Base-by-base conservation (phyloP, 2,329 filamentous ascomycete species). In the Diaporthe ilicicola region DNA sequence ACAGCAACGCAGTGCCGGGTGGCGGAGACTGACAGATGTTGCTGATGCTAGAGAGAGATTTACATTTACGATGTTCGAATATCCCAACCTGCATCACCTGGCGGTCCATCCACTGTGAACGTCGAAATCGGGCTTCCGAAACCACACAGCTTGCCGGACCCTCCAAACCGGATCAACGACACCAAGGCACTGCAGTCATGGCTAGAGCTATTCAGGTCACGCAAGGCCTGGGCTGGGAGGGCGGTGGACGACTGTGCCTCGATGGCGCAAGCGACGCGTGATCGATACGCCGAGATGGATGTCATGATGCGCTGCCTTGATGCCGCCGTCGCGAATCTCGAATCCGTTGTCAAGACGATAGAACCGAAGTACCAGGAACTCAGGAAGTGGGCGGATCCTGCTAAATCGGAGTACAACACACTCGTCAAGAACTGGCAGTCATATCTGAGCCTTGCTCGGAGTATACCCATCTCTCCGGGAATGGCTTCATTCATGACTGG, bases 21-120 rank as follows among this genome's bases (percentile, higher is more conserved):
- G 44, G 10, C 19, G 3, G 29, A 56, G n/a, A 44, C 64, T 74
- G 37, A 73, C 70, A 68, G 44, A 15, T 5, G 10, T 13, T 3
- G 12, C 27, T 39, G 22, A 42, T 48, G 46, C 27, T 69, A 97
- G 92, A 93, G 90, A 75, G 94, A 98, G 80, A 91, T 99, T 70
- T 98, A 93, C 79, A 90, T 98, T 66, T 99, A 97, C 82, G 94
- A 98, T 81, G 92, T 94, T 73, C 90, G 91, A 75, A 90, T 92
- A 76, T 90, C 92, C 74, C 87, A 91, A 74, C 81, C 89, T 64
- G 82, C 86, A 61, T 84, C 87, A 65, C 77, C 86, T 9, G 82
- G 81, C 46, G 79, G 82, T 56, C 78, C 84, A 8, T 81, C 84
- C 22, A 81, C 82, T 22, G 79, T 85, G 29, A 76, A 76, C 67